Base-by-base conservation (phyloP, 208 protist species). In the Blastocrithidia nonstop region DNA sequence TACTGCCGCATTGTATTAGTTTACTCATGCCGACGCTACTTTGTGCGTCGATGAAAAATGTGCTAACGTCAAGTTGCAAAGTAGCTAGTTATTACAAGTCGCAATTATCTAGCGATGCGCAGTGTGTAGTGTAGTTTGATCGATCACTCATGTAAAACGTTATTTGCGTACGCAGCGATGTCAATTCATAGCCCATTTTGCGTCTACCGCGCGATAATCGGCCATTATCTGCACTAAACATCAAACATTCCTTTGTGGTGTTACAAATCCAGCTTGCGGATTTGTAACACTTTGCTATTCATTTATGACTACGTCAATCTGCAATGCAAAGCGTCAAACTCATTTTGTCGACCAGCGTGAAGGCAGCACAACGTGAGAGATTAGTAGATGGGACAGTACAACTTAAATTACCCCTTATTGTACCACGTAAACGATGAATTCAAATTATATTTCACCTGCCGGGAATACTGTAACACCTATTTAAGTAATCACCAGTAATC, bases 371-470 rank as follows among this genome's bases (percentile, higher is more conserved):
- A 22, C 39, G 57, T n/a, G 71, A 75, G 1, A 39, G 56, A 8
- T 19, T 40, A 2, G 45, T 21, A 23, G 60, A 57, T 21, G 65
- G 66, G 4, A 36, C 77, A n/a, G 43, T 63, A 38, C 24, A 51
- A 16, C 61, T 61, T 21, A 71, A 61, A 39, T 52, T 90, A 19
- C 81, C 75, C 1, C 58, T 90, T 2, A 67, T 90, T 26, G 73
- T 90, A 23, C 81, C 81, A 8, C 55, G 76, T 1, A 78, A 65
- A 51, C 56, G 68, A 28, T 90, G 81, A 77, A 77, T 90, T n/a
- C 81, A 90, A 46, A 71, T 87, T 6, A 65, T 90, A 0, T 75
- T 90, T 54, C 75, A 90, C 47, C 20, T 90, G 9, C 57, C 58
- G 8, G 81, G 81, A 15, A 90, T 86, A 11, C 45, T 79, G 24